Evolutionary conservation across 495 filamentous ascomycete genomes (phyloP), one percentile per base, ranked within the genome.

Genomic region (Penicillium pulvis): DNA sequence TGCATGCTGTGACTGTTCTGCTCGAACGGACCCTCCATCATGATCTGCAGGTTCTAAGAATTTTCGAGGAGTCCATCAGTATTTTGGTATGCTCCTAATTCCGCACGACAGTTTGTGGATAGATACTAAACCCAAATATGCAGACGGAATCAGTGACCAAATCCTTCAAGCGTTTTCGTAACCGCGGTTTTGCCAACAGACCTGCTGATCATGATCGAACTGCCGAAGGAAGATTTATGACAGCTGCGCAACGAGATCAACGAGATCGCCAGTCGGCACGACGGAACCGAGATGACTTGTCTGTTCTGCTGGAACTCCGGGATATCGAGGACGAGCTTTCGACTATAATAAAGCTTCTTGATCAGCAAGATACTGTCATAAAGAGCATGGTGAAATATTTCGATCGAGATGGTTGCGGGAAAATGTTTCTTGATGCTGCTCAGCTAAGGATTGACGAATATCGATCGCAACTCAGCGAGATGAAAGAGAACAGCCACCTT

Each of bases 311-410:
- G 1, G 86, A 90, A 60, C 72, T 89, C 6, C 77, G 84, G 7
- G 87, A 90, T 54, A 84, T 89, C 49, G 81, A 87, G 48, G 87
- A 89, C 54, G 87, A 90, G 60, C 69, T 89, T 6, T 77, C 73
- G 1, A 87, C 81, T 1, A 77, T 89, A 19, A 64, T 79, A 28
- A 81, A 79, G 49, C 71, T 89, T 0, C 83, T 89, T 26, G 77
- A 82, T 8, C 77, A 81, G 48, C 87, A 90, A 58, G 68, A 82
- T 33, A 58, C 60, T 1, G 73, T 79, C 0, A 75, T 88, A 46
- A 71, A 78, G 47, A 64, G 68, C 26, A 86, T 88, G 78, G 55
- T 66, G 20, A 68, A 57, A 10, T 78, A 80, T 33, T 80, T 77
- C 17, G 65, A 71, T 5, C 47, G 58, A 6, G 61, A 61, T n/a